A percentile compares a stretch with the other conserved stretches of the same genome.
Conservation (phyloP, 306 rosid genomes). For the barrel medic (Medicago truncatula) region DNA sequence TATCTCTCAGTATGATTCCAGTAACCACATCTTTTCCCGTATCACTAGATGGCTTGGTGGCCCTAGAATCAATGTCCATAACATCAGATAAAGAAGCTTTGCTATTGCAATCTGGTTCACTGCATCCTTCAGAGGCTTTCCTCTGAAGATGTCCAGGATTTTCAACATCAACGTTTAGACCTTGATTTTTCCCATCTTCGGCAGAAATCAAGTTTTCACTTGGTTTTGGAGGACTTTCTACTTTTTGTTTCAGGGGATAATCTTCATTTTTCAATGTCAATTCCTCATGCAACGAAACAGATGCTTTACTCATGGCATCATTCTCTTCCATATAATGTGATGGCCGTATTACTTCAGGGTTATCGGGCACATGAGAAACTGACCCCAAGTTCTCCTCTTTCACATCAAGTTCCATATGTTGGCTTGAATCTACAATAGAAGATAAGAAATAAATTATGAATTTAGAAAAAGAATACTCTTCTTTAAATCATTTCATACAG, state of each 20-base stretch:
- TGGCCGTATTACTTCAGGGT: slow-evolving; percentile 41
- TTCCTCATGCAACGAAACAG: slow-evolving; percentile 41
- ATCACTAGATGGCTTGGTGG: slow-evolving; percentile 42
- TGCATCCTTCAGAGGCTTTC: slow-evolving; percentile 34
- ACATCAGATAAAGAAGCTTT: slow-evolving; percentile 43
- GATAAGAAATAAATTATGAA: slow-evolving; percentile 40
- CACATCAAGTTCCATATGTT: slow-evolving; percentile 49
- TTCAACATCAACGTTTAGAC: slow-evolving; percentile 40
- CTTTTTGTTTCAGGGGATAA: slow-evolving; percentile 33
- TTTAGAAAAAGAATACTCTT: slow-evolving; percentile 3
- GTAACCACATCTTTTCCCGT: slow-evolving; percentile 49
- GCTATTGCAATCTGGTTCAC: slow-evolving; percentile 42
- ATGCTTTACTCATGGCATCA: slow-evolving; percentile 36
- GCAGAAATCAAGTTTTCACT: slow-evolving; percentile 38
- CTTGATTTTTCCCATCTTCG: slow-evolving; percentile 50
- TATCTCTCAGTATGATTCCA: slow-evolving; percentile 31
- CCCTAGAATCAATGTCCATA: slow-evolving; percentile 45
- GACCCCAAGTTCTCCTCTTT: slow-evolving; percentile 48
- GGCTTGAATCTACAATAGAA: slow-evolving; percentile 59
- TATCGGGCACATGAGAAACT: slow-evolving; percentile 49
- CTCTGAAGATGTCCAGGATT: slow-evolving; percentile 49
- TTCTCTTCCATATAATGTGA: slow-evolving; percentile 44
- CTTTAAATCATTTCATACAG: slow-evolving; percentile 27
- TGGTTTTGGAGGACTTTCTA: slow-evolving; percentile 45
- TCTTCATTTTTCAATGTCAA: slow-evolving; percentile 48